Base-by-base conservation (phyloP, 352 stramenopile genomes). In the Globisporangium perplexum region DNA sequence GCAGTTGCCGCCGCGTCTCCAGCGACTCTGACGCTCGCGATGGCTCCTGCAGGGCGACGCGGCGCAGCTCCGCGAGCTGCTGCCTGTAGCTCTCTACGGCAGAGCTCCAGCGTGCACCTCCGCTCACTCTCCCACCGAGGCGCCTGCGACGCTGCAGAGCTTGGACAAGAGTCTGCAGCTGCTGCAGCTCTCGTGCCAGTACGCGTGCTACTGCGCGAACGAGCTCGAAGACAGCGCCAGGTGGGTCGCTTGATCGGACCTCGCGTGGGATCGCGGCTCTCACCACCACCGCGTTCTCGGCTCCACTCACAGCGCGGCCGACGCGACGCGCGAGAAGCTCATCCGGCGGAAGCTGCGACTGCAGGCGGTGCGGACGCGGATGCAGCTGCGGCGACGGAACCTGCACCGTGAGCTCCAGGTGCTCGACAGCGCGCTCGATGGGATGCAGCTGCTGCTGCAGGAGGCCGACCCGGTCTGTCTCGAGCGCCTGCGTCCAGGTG, bases 181-280 rank as follows among this genome's bases (percentile, higher is more conserved):
- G 12, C 63, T 88, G 1, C 79, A 90, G 48, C 50, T 90, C 26
- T 72, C 79, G 2, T 87, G 77, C 18, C 79, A 90, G 50, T 90
- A 90, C 49, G 61, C 72, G n/a, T 52, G 56, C 17, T 65, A 82
- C 43, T 86, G 71, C 30, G 53, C 68, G 5, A 45, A 62, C 2
- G 39, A 59, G 10, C 61, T 90, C 7, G 55, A 83, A 12, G 52
- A 53, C 24, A 52, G 72, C 54, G 56, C 47, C 3, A 70, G 59
- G 78, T 86, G 28, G 20, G 23, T 35, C 17, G 22, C 18, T 24
- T 28, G 7, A 4, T 12, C 18, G 8, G 33, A 17, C 14, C 18
- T 39, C 33, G 3, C 26, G 18, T 39, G 33, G 3, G 33, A 18
- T n/a, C 2, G 3, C 26, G 10, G 18, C 22, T 12, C 44, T 28